Evolutionary conservation across 2,329 filamentous ascomycete genomes (phyloP).

Genomic region (Venturia oleaginea): DNA sequence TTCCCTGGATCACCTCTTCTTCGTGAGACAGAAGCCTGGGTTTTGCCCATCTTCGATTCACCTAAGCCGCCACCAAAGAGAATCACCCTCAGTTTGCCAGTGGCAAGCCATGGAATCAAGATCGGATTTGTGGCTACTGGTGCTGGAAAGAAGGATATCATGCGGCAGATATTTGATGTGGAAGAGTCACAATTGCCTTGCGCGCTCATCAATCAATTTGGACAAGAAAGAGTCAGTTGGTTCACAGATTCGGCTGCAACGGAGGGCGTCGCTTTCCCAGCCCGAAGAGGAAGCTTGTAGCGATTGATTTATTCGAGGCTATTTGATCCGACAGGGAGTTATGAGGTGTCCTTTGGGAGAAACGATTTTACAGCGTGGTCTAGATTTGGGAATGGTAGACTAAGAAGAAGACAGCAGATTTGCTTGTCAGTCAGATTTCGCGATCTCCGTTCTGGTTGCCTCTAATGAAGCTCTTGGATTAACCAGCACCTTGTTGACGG

Average conservation of each 20-base stretch:
- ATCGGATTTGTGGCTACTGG: slow-evolving; percentile 91
- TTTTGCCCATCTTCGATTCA: slow-evolving; percentile 82
- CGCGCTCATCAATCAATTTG: slow-evolving; percentile 74
- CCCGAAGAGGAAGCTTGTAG: slow-evolving; percentile 52
- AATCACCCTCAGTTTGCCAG: slow-evolving; percentile 86
- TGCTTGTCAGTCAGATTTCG: background rate
- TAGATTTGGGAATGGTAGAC: background rate
- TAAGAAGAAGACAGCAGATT: background rate
- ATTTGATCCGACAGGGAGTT: background rate
- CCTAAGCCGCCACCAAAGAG: slow-evolving; percentile 87
- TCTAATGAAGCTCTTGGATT: background rate
- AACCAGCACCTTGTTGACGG: background rate
- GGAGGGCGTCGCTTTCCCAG: slow-evolving; percentile 74
- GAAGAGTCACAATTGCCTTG: slow-evolving; percentile 74
- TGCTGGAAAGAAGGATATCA: slow-evolving; percentile 76
- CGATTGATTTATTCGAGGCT: background rate
- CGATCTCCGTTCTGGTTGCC: background rate
- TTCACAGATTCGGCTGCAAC: slow-evolving; percentile 84
- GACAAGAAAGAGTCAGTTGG: slow-evolving; percentile 85
- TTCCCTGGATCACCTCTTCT: slow-evolving; percentile 86
- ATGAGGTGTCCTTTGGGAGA: background rate
- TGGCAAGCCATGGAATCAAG: slow-evolving; percentile 76
- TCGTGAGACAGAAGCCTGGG: slow-evolving; percentile 82
- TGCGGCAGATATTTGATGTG: slow-evolving; percentile 84
- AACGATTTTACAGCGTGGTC: background rate